These are phyloP conservation scores for Daldinia bambusicola DNA, from an alignment of 495 filamentous ascomycete species.

Conservation along the genomic window DNA sequence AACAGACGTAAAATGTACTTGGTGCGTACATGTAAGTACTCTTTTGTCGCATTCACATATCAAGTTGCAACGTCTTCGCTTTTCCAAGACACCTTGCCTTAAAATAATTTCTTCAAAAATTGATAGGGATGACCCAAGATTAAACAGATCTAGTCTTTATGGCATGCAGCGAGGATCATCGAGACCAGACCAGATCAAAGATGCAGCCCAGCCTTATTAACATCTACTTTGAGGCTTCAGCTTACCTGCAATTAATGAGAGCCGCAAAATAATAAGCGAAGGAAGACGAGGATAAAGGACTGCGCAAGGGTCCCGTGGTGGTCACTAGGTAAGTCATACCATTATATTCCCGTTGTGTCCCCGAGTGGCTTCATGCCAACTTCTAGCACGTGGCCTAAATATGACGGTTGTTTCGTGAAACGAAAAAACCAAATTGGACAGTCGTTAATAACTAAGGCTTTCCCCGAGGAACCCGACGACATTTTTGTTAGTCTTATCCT, in stretches of 20 bases:
- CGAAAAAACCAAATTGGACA: conserved; percentile 26
- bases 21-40: conserved; percentile 12
- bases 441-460: conserved; percentile 10
- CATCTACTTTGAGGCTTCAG: not conserved
- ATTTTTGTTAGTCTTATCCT: not conserved
- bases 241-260: conserved; percentile 10
- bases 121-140: conserved; percentile 20
- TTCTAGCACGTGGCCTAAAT: conserved; percentile 31
- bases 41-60: not conserved
- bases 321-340: conserved; percentile 7
- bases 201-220: not conserved
- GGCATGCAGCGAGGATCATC: conserved; percentile 13
- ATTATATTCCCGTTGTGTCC: conserved; percentile 7
- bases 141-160: conserved; percentile 32
- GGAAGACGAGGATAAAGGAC: conserved; percentile 13
- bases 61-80: not conserved
- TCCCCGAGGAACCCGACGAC: conserved; percentile 21
- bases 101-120: conserved; percentile 11
- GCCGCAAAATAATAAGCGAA: conserved; percentile 12
- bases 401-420: conserved; percentile 34
- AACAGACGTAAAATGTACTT: conserved; percentile 11
- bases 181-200: conserved; percentile 8
- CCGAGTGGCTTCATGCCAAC: conserved; percentile 23
- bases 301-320: conserved; percentile 17
- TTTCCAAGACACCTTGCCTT: conserved; percentile 16